Evolutionary conservation across 192 early-diverging fungal genomes (phyloP).

Genomic region (Phlyctochytrium bullatum): DNA sequence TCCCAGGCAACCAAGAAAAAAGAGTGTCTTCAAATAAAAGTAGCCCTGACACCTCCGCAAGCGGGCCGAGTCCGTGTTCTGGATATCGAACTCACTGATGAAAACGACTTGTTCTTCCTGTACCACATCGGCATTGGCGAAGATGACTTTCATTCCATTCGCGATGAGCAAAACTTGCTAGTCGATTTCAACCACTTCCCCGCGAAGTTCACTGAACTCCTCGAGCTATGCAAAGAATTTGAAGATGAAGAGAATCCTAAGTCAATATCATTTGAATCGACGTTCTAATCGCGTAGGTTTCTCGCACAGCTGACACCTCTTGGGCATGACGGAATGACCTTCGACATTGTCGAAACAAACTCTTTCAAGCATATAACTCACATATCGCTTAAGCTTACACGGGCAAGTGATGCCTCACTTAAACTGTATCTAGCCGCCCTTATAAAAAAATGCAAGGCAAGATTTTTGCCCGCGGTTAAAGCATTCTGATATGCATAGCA

Average conservation of each 20-base stretch:
- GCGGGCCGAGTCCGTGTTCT: conserved; percentile 9
- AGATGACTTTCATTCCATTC: conserved; percentile 51
- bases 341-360: conserved; percentile 54
- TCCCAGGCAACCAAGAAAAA: no score
- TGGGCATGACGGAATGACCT: conserved; percentile 15
- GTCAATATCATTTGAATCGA: conserved; percentile 20
- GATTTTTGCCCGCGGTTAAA: no score
- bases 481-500: no score
- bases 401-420: conserved; percentile 44
- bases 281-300: conserved; percentile 29
- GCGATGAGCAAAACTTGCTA: conserved; percentile 45
- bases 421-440: conserved; percentile 52
- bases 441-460: conserved; percentile 45
- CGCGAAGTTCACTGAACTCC: conserved; percentile 45
- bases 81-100: conserved; percentile 45
- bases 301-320: conserved; percentile 32
- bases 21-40: neutral
- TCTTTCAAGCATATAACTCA: conserved; percentile 55
- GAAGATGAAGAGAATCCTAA: conserved; percentile 34
- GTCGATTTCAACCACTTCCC: conserved; percentile 59
- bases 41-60: neutral
- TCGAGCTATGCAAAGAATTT: conserved; percentile 32
- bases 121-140: conserved; percentile 42
- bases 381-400: conserved; percentile 41
- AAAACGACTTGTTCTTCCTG: conserved; percentile 50